Percentiles rank a stretch among this genome's conserved stretches.
Conservation (phyloP, 768 basidiomycete genomes). For the Lactifluus volemus region DNA sequence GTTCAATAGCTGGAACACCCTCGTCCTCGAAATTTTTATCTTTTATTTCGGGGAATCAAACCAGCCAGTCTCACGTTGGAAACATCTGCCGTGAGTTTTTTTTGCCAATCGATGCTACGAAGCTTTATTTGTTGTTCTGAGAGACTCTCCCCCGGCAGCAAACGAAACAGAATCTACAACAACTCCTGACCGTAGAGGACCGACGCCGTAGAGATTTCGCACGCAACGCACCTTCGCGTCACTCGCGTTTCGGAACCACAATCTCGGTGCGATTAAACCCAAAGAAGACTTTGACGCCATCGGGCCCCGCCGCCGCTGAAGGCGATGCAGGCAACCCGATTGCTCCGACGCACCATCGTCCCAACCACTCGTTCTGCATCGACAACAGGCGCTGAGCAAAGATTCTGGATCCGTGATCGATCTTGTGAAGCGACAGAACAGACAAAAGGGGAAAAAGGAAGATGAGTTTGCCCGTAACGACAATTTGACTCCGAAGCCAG, state of each 20-base stretch:
- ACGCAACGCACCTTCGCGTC: conserved; percentile 58
- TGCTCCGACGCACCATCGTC: conserved; percentile 26
- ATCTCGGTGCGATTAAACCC: conserved; percentile 69
- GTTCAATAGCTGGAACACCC: conserved; percentile 79
- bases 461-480: conserved; percentile 66
- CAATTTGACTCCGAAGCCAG: conserved; percentile 56
- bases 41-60: conserved; percentile 74
- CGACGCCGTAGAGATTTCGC: conserved; percentile 48
- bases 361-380: conserved; percentile 69
- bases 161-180: conserved; percentile 57
- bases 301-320: conserved; percentile 19
- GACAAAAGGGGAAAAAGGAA: conserved; percentile 48
- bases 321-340: conserved; percentile 23
- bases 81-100: conserved; percentile 49
- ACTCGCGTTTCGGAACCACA: conserved; percentile 96
- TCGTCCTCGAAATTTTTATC: conserved; percentile 90
- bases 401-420: conserved; percentile 69
- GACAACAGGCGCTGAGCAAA: conserved; percentile 67
- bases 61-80: conserved; percentile 50
- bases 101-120: background rate
- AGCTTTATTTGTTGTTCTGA: background rate
- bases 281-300: conserved; percentile 29
- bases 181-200: conserved; percentile 72
- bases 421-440: conserved; percentile 40
- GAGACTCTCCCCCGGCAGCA: conserved; percentile 38